Percentiles rank a stretch among this genome's conserved stretches.
Evolutionary conservation across 164 flowering plant genomes (phyloP).

Genomic region (Vitis rupestris): DNA sequence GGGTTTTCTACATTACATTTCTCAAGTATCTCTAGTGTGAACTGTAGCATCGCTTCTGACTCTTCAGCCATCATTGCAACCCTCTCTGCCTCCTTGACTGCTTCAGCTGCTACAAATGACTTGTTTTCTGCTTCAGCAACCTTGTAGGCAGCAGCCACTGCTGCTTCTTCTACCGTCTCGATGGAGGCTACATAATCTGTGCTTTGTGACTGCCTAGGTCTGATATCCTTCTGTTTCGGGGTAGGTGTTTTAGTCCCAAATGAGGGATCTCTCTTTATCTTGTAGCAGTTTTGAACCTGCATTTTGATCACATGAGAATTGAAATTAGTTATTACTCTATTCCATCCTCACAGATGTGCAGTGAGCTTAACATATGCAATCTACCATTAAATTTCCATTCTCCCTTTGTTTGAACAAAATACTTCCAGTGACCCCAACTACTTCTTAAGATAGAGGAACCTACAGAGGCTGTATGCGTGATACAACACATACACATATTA

Average conservation of each 20-base stretch:
- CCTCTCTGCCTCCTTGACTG: constrained; percentile 69
- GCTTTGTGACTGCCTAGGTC: constrained; percentile 23
- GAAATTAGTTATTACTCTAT: too few species aligned
- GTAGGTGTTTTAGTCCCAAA: constrained; percentile 3
- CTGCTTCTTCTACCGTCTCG: constrained; percentile 47
- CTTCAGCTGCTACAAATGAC: constrained; percentile 66
- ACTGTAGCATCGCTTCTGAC: constrained; percentile 45
- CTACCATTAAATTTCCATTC: too few species aligned
- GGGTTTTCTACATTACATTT: constrained; percentile 43
- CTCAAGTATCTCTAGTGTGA: constrained; percentile 50
- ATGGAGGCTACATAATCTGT: background rate
- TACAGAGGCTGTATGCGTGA: too few species aligned
- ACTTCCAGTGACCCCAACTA: too few species aligned
- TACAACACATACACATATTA: too few species aligned
- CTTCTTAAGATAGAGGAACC: too few species aligned
- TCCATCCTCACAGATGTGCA: too few species aligned
- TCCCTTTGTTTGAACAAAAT: too few species aligned
- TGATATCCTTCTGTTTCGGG: constrained; percentile 24
- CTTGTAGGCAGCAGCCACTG: constrained; percentile 56
- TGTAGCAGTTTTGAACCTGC: constrained; percentile 63
- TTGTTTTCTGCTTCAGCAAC: constrained; percentile 82
- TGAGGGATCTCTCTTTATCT: constrained; percentile 19
- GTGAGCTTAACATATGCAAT: too few species aligned
- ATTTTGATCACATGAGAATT: background rate
- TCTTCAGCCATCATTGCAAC: constrained; percentile 68